Percentiles rank a stretch among this genome's conserved stretches.
These are phyloP conservation scores for Fusarium decemcellulare DNA, from an alignment of 2,329 filamentous ascomycete genomes.

Conservation along the genomic window DNA sequence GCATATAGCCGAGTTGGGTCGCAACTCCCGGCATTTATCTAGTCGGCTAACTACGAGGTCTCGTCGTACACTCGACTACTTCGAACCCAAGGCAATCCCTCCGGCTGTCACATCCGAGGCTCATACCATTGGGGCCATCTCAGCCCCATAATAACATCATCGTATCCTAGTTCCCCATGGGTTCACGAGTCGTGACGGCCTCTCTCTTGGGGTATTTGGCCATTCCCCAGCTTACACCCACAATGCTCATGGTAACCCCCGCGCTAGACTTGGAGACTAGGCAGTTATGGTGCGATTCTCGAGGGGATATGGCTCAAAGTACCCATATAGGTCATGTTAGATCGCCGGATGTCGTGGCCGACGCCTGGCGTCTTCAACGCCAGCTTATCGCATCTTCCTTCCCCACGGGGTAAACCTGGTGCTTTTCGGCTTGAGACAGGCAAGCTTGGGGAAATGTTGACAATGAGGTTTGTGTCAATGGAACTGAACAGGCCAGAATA, in stretches of 20 bases:
- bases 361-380: neutral
- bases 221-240: neutral
- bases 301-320: no score
- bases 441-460: neutral
- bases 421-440: neutral
- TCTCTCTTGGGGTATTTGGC: neutral
- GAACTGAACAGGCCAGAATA: no score
- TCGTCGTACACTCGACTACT: neutral
- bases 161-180: neutral
- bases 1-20: neutral
- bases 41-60: conserved; percentile 2
- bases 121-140: neutral
- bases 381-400: neutral
- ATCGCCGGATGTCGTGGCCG: conserved; percentile 16
- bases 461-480: no score
- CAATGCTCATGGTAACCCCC: neutral
- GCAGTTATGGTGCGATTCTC: neutral
- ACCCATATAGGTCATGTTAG: no score
- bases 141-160: conserved; percentile 7
- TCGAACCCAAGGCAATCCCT: neutral
- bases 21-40: neutral
- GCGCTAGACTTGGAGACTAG: neutral
- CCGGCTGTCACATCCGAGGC: conserved; percentile 5
- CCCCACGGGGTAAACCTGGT: conserved; percentile 11
- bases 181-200: neutral